Evolutionary conservation across 192 early-diverging fungal species (phyloP).

Genomic region (Gamsiella multidivaricata): DNA sequence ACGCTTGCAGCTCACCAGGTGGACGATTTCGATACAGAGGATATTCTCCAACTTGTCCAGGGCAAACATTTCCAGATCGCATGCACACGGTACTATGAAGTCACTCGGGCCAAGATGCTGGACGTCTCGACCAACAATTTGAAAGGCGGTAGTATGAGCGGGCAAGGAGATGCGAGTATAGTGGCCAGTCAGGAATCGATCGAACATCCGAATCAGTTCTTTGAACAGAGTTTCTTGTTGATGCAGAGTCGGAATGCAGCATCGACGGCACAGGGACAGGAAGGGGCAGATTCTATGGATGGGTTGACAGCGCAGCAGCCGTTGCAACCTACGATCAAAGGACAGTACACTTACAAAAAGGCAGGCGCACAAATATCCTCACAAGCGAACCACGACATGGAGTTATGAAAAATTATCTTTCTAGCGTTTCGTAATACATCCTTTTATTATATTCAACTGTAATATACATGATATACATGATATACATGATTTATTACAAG

Average conservation of each 20-base stretch:
- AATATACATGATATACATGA: not conserved
- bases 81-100: conserved; percentile 90
- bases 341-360: conserved; percentile 49
- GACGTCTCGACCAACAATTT: conserved; percentile 24
- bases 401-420: conserved; percentile 24
- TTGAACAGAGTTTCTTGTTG: conserved; percentile 67
- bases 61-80: conserved; percentile 92
- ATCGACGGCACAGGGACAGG: not conserved
- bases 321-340: conserved; percentile 33
- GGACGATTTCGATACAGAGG: conserved; percentile 67
- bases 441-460: not conserved
- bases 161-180: conserved; percentile 23
- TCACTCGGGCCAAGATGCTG: conserved; percentile 59
- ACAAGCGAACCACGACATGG: conserved; percentile 22
- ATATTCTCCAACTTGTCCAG: conserved; percentile 73
- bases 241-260: conserved; percentile 20
- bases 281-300: not conserved
- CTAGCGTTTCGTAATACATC: not conserved
- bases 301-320: not conserved
- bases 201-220: conserved; percentile 95
- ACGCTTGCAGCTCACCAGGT: conserved; percentile 70
- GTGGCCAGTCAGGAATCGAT: conserved; percentile 70
- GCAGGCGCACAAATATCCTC: conserved; percentile 24
- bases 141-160: conserved; percentile 22
- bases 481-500: no score